Percentiles rank a stretch among this genome's conserved stretches.
phyloP scores from a whole-genome alignment of 768 basidiomycete genomes.

The Tylopilus sp. region DNA sequence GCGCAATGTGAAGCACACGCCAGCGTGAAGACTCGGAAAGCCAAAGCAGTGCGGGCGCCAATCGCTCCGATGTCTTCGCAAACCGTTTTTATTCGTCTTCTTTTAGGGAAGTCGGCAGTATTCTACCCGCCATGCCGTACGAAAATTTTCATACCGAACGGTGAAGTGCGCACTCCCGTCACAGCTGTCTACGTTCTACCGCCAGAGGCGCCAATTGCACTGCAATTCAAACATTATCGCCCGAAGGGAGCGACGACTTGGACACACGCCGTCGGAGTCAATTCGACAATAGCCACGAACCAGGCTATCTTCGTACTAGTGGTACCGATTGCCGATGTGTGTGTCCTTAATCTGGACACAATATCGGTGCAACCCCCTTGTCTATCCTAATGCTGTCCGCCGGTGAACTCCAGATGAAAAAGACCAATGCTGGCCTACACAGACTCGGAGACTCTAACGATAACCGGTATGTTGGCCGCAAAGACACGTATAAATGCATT shows the following conservation, averaged over 20 bases:
- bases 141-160: neutral
- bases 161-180: neutral
- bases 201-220: neutral
- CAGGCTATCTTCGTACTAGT: neutral
- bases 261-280: neutral
- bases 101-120: too few species aligned
- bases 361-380: too few species aligned
- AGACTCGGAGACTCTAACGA: neutral
- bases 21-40: neutral
- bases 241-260: neutral
- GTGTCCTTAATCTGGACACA: too few species aligned
- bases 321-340: neutral
- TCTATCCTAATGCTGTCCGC: neutral
- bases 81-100: too few species aligned
- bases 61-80: neutral
- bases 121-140: neutral
- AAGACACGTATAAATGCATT: neutral
- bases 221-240: neutral
- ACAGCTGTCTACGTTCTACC: too few species aligned
- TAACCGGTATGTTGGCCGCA: neutral
- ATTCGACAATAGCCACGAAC: neutral
- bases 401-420: neutral
- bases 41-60: neutral
- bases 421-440: neutral
- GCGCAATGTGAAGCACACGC: too few species aligned